phyloP scores from a whole-genome alignment of 2,329 filamentous ascomycete species.

The Cladosporium phlei region DNA sequence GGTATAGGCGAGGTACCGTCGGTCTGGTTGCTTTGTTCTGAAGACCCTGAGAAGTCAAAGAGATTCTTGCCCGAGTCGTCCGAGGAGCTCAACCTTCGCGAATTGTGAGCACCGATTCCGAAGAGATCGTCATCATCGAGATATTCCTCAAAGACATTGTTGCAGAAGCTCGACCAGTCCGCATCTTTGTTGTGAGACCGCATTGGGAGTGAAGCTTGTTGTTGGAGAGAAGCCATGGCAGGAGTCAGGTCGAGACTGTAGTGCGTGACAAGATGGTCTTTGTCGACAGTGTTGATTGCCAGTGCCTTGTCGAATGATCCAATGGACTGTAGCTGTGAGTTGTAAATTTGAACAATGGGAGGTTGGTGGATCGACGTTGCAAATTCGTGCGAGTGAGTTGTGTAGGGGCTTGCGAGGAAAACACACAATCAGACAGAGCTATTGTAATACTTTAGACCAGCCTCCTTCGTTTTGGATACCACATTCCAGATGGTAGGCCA shows the following conservation, averaged over 20 bases:
- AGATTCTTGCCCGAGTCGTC: slow-evolving; percentile 45
- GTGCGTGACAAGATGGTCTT: no score
- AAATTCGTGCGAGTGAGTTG: background rate
- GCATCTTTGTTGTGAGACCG: slow-evolving; percentile 47
- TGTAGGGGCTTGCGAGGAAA: background rate
- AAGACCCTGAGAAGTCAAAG: slow-evolving; percentile 47
- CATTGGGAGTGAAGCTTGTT: slow-evolving; percentile 29
- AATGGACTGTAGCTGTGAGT: background rate
- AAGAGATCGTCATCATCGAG: slow-evolving; percentile 53
- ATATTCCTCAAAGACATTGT: slow-evolving; percentile 61
- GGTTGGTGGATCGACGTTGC: background rate
- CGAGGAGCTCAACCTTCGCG: slow-evolving; percentile 46
- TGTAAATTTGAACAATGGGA: background rate
- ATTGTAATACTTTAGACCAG: slow-evolving; percentile 13
- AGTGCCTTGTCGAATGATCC: no score
- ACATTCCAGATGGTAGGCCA: slow-evolving; percentile 15
- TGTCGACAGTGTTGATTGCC: no score
- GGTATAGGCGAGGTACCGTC: slow-evolving; percentile 45
- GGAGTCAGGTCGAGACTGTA: no score
- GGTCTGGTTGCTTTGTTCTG: slow-evolving; percentile 46
- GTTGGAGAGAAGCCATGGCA: slow-evolving; percentile 11
- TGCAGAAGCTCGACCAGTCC: slow-evolving; percentile 54
- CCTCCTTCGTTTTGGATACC: background rate
- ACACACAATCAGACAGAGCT: slow-evolving; percentile 8
- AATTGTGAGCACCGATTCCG: slow-evolving; percentile 40